phyloP scores from a whole-genome alignment of 129 eudicot genomes.

The Kitagawia praeruptora region DNA sequence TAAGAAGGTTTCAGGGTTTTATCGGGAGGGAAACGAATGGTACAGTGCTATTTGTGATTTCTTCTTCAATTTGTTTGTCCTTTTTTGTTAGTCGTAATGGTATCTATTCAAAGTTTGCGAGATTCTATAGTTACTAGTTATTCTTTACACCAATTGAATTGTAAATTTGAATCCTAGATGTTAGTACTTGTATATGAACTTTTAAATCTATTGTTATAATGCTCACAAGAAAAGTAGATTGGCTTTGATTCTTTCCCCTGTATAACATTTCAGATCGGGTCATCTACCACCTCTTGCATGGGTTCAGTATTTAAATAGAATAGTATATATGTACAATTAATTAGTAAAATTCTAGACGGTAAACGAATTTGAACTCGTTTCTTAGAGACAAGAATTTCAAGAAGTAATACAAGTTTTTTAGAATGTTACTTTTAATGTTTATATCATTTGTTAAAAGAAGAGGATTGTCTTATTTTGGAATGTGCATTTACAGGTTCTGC shows the following conservation, averaged over 20 bases:
- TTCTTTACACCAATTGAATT: not conserved
- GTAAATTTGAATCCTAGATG: not conserved
- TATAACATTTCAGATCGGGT: not conserved
- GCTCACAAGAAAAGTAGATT: not conserved
- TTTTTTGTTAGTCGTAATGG: not conserved
- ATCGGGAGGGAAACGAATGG: constrained; percentile 17
- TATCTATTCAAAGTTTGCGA: not conserved
- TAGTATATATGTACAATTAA: too few species aligned
- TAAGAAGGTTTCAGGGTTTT: constrained; percentile 6
- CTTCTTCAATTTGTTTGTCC: not conserved
- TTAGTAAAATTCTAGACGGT: not conserved
- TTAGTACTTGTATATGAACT: not conserved
- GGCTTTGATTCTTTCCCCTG: not conserved
- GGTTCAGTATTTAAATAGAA: not conserved
- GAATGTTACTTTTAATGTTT: not conserved
- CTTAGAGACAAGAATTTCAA: not conserved
- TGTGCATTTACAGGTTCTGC: constrained; percentile 12
- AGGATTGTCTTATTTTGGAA: not conserved
- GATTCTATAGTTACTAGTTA: not conserved
- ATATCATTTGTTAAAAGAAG: not conserved
- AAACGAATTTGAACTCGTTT: not conserved
- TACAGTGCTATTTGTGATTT: not conserved
- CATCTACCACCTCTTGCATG: not conserved
- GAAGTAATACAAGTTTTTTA: not conserved
- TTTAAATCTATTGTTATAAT: not conserved